Conservation (phyloP, 1,139 yeast genomes). For the Nakaseomyces bracarensis region DNA sequence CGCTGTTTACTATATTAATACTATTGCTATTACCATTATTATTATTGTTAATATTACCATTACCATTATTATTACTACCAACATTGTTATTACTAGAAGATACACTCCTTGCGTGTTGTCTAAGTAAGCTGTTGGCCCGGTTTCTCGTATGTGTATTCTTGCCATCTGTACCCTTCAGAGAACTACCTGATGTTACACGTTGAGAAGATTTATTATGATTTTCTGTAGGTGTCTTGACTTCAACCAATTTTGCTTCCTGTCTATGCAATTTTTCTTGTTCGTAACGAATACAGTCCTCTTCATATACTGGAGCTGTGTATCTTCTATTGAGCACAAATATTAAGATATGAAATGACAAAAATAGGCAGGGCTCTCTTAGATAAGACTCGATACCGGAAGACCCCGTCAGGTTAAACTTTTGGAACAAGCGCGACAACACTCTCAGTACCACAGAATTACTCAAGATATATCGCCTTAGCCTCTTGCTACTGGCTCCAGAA, state of each 20-base stretch:
- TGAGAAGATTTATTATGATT: neutral
- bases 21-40: neutral
- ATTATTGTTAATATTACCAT: neutral
- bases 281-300: neutral
- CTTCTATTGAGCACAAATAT: constrained; percentile 17
- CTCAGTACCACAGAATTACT: neutral
- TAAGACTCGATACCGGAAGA: constrained; percentile 3
- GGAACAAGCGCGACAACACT: neutral
- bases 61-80: neutral
- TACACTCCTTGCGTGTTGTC: neutral
- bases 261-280: neutral
- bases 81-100: neutral
- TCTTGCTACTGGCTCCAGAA: neutral
- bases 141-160: neutral
- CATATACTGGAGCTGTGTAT: neutral
- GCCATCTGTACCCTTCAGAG: neutral
- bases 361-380: constrained; percentile 12
- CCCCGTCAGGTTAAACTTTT: neutral
- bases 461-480: neutral
- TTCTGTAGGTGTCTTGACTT: neutral
- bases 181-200: constrained; percentile 2
- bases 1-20: neutral
- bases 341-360: constrained; percentile 25
- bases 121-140: neutral
- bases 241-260: neutral